Base-by-base conservation (phyloP, 2,329 filamentous ascomycete genomes). In the Stemphylium beticola region DNA sequence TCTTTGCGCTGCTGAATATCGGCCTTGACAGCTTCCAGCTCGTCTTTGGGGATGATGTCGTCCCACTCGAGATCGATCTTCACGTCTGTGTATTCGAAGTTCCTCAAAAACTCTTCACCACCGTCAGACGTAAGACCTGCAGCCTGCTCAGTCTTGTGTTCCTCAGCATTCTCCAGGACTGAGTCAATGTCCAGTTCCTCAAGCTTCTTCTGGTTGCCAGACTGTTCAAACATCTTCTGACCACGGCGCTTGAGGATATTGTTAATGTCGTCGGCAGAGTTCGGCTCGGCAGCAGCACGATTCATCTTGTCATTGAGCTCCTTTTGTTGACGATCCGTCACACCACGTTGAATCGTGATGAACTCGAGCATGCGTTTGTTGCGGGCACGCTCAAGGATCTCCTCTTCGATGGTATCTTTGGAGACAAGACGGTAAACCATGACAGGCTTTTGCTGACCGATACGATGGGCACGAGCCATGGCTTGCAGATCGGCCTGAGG, bases 221-320 rank as follows among this genome's bases (percentile, higher is more conserved):
- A 95, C 74, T 97, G 93, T 76, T 98, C 93, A 65, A 99, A 99
- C 89, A 99, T 96, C 77, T 95, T 96, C 73, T 97, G 95, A n/a
- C 95, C 96, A 65, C 95, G 90, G 77, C 93, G 92, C 79, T 98
- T 98, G 70, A 99, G 84, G 55, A 99, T 96, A 75, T 91, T 90
- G 59, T 95, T 96, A 62, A 98, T 98, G 70, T 97, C 95, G 62
- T 96, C 93, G 0, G 91, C 91, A 2, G 92, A 96, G 55, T 88
- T 93, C 7, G 93, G 93, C 65, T 96, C 93, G 49, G 89, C 88
- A 22, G 64, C 65, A 83, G 86, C 82, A 79, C 89, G 77, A 80
- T 79, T 76, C 75, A 92, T 90, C 76, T 93, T 91, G 49, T 77
- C 73, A 39, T 67, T 73, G 68, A 96, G 86, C 65, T 91, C 90